A percentile compares a stretch with the other conserved stretches of the same genome.
phyloP scores from a whole-genome alignment of 495 filamentous ascomycete genomes.

The Elaphomyces granulatus region DNA sequence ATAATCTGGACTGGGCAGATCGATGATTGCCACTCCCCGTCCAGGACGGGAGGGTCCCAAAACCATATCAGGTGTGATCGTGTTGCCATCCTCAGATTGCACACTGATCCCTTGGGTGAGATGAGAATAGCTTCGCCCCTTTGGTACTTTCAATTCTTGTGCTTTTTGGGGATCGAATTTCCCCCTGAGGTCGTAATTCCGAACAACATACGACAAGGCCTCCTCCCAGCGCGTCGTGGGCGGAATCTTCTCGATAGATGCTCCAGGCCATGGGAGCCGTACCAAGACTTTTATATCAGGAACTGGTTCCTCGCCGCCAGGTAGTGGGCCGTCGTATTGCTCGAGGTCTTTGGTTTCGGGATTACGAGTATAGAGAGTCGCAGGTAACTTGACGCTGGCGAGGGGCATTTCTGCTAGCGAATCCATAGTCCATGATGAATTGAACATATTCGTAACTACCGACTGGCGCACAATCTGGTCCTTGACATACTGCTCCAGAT shows the following conservation, averaged over 20 bases:
- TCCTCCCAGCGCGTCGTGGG: slow-evolving; percentile 44
- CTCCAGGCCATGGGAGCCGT: slow-evolving; percentile 71
- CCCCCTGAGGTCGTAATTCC: slow-evolving; percentile 56
- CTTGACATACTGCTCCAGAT: slow-evolving; percentile 10
- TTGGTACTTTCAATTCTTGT: slow-evolving; percentile 38
- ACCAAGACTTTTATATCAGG: slow-evolving; percentile 61
- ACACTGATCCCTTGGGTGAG: slow-evolving; percentile 42
- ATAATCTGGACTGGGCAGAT: slow-evolving; percentile 55
- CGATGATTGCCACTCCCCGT: slow-evolving; percentile 62
- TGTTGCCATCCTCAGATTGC: slow-evolving; percentile 36
- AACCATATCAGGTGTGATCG: slow-evolving; percentile 52
- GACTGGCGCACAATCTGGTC: slow-evolving; percentile 39
- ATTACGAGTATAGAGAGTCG: slow-evolving; percentile 55
- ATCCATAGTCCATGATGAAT: slow-evolving; percentile 61
- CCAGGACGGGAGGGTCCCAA: slow-evolving; percentile 39
- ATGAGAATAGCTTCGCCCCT: slow-evolving; percentile 37
- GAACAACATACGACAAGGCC: slow-evolving; percentile 75
- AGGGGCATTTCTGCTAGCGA: slow-evolving; percentile 48
- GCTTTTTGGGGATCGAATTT: slow-evolving; percentile 62
- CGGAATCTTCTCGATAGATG: slow-evolving; percentile 47
- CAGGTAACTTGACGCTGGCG: slow-evolving; percentile 48
- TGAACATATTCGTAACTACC: slow-evolving; percentile 67
- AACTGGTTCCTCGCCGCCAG: slow-evolving; percentile 31
- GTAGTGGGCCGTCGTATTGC: slow-evolving; percentile 50
- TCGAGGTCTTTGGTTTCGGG: slow-evolving; percentile 47